These are phyloP conservation scores for Cryomyces minteri DNA, from an alignment of 495 filamentous ascomycete genomes.

Conservation along the genomic window DNA sequence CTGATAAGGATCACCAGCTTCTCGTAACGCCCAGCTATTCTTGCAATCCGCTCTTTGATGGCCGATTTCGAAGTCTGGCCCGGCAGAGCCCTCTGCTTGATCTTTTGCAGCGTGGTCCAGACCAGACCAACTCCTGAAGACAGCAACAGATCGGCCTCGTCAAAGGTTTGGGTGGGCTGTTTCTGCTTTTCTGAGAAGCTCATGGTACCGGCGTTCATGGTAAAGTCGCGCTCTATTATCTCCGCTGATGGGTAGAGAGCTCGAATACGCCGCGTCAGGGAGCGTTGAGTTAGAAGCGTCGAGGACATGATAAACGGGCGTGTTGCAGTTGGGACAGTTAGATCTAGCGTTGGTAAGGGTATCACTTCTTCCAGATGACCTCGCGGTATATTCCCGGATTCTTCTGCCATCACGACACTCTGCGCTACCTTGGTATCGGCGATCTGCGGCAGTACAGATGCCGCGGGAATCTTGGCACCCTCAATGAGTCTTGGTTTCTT, in stretches of 20 bases:
- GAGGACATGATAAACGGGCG: constrained; percentile 31
- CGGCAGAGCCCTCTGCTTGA: constrained; percentile 53
- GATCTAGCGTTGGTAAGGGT: background rate
- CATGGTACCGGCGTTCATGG: background rate
- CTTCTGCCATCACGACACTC: background rate
- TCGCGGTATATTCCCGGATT: too few relatives aligned
- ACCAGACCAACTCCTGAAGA: constrained; percentile 54
- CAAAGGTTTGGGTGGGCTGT: constrained; percentile 16
- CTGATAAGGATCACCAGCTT: constrained; percentile 51
- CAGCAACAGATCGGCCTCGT: constrained; percentile 61
- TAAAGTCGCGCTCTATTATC: constrained; percentile 42
- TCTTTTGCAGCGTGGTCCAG: constrained; percentile 50
- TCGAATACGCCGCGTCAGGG: constrained; percentile 28
- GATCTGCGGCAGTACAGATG: background rate
- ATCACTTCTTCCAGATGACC: background rate
- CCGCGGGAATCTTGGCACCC: background rate
- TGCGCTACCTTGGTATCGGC: background rate
- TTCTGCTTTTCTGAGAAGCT: constrained; percentile 15
- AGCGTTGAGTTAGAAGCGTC: constrained; percentile 24
- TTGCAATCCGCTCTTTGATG: constrained; percentile 37
- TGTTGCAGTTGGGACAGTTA: background rate
- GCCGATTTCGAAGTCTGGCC: constrained; percentile 29
- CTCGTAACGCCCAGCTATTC: constrained; percentile 44
- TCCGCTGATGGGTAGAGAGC: constrained; percentile 29
- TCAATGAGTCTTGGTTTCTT: background rate